A percentile compares a stretch with the other conserved stretches of the same genome.
Evolutionary conservation across 1,284 basidiomycete species (phyloP).

Genomic region (Mrakiaceae sp.): DNA sequence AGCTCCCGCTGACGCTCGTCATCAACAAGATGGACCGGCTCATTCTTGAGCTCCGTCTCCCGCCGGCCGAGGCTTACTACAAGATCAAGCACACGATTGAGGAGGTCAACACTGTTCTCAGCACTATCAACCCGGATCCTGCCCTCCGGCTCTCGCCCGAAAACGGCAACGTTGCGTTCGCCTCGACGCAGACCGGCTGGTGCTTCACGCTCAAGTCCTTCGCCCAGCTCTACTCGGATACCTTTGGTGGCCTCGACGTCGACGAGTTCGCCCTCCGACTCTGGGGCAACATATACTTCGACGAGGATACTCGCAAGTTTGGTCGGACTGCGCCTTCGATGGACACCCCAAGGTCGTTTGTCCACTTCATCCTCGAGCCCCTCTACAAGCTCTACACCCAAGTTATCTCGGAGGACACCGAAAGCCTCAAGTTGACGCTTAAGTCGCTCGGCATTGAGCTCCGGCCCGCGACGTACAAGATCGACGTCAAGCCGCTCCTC

Average conservation of each 20-base stretch:
- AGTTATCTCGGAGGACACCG: slow-evolving; percentile 75
- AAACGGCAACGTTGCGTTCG: slow-evolving; percentile 92
- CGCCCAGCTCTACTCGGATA: slow-evolving; percentile 91
- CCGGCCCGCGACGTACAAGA: slow-evolving; percentile 91
- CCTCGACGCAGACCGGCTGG: slow-evolving; percentile 93
- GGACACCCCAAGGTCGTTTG: slow-evolving; percentile 75
- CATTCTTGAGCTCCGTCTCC: slow-evolving; percentile 90
- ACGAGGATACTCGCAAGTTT: slow-evolving; percentile 71
- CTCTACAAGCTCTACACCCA: slow-evolving; percentile 93
- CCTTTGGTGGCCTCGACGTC: slow-evolving; percentile 53
- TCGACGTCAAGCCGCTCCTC: slow-evolving; percentile 89
- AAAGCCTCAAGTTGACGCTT: slow-evolving; percentile 70
- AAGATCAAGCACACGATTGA: slow-evolving; percentile 99
- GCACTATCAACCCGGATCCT: slow-evolving; percentile 77
- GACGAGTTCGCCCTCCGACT: slow-evolving; percentile 63
- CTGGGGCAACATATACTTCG: slow-evolving; percentile 98
- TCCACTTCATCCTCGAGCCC: slow-evolving; percentile 93
- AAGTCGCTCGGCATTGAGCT: slow-evolving; percentile 67
- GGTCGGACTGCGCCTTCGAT: slow-evolving; percentile 70
- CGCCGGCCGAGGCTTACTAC: slow-evolving; percentile 92
- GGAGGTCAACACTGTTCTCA: slow-evolving; percentile 93
- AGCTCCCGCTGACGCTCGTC: slow-evolving; percentile 81
- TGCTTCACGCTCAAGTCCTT: slow-evolving; percentile 92
- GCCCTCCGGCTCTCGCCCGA: slow-evolving; percentile 82
- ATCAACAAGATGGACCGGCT: slow-evolving; percentile 98